A percentile compares a stretch with the other conserved stretches of the same genome.
Conservation (phyloP, 352 stramenopile genomes). For the Phytophthora fragariae region DNA sequence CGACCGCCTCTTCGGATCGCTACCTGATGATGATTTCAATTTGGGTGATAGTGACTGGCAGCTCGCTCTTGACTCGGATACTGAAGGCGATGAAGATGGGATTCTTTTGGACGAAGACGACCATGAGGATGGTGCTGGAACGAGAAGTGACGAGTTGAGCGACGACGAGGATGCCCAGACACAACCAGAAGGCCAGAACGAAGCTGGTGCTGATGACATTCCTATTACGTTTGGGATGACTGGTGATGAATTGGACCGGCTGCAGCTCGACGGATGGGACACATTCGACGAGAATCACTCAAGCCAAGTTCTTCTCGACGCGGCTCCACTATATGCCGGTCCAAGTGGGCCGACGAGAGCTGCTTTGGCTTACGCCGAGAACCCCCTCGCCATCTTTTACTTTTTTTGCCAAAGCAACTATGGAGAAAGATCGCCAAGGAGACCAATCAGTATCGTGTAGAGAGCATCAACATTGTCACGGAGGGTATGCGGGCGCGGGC, state of each 20-base stretch:
- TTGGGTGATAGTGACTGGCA: too few species aligned
- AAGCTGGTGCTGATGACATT: not conserved
- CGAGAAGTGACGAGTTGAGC: too few species aligned
- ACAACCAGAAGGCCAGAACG: too few species aligned
- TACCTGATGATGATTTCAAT: too few species aligned
- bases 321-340: not conserved
- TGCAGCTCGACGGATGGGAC: not conserved
- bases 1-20: not conserved
- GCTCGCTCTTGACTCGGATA: too few species aligned
- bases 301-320: slow-evolving; percentile 3
- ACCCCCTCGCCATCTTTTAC: slow-evolving; percentile 5
- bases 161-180: too few species aligned
- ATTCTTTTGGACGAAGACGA: too few species aligned
- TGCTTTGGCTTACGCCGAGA: not conserved
- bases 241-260: not conserved
- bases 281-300: not conserved
- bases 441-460: not conserved
- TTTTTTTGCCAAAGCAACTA: slow-evolving; percentile 3
- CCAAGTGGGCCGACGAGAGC: not conserved
- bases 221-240: not conserved
- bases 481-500: not conserved
- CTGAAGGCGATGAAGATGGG: too few species aligned
- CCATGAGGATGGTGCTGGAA: too few species aligned
- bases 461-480: too few species aligned
- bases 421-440: slow-evolving; percentile 12